phyloP scores from a whole-genome alignment of 2,329 filamentous ascomycete genomes.

The Neofusicoccum umdonicola region DNA sequence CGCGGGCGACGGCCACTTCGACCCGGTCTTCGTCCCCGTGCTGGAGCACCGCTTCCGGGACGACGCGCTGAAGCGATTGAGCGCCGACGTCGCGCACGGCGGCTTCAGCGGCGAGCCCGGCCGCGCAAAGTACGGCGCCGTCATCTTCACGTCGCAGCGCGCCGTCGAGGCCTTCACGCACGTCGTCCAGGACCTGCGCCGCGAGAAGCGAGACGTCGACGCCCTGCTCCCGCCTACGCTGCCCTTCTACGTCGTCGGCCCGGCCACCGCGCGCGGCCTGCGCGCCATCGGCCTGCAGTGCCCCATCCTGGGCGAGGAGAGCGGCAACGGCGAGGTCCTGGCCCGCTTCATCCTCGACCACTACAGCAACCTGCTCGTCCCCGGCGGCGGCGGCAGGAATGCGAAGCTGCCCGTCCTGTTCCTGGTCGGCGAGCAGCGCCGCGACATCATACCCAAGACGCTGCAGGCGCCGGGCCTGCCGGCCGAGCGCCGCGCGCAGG shows the following conservation, averaged over 20 bases:
- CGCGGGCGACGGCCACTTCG: slow-evolving; percentile 50
- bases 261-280: slow-evolving; percentile 75
- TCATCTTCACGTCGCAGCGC: slow-evolving; percentile 81
- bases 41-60: slow-evolving; percentile 68
- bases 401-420: slow-evolving; percentile 70
- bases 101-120: slow-evolving; percentile 33
- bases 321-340: slow-evolving; percentile 80
- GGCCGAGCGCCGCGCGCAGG: slow-evolving; percentile 54
- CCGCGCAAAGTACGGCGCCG: slow-evolving; percentile 62
- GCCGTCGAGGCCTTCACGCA: slow-evolving; percentile 75
- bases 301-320: slow-evolving; percentile 73
- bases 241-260: slow-evolving; percentile 77
- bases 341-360: slow-evolving; percentile 76
- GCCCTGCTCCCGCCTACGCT: slow-evolving; percentile 45
- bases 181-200: slow-evolving; percentile 57
- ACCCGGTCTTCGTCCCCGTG: slow-evolving; percentile 72
- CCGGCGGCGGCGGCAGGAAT: slow-evolving; percentile 24
- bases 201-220: slow-evolving; percentile 29
- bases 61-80: slow-evolving; percentile 56
- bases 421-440: slow-evolving; percentile 81
- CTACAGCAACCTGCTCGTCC: slow-evolving; percentile 53
- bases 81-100: slow-evolving; percentile 48
- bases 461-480: slow-evolving; percentile 61
- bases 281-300: slow-evolving; percentile 49
- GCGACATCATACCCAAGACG: slow-evolving; percentile 85